A percentile compares a stretch with the other conserved stretches of the same genome.
These are phyloP conservation scores for Myxozyma neotropica DNA, from an alignment of 805 yeast species.

Conservation along the genomic window DNA sequence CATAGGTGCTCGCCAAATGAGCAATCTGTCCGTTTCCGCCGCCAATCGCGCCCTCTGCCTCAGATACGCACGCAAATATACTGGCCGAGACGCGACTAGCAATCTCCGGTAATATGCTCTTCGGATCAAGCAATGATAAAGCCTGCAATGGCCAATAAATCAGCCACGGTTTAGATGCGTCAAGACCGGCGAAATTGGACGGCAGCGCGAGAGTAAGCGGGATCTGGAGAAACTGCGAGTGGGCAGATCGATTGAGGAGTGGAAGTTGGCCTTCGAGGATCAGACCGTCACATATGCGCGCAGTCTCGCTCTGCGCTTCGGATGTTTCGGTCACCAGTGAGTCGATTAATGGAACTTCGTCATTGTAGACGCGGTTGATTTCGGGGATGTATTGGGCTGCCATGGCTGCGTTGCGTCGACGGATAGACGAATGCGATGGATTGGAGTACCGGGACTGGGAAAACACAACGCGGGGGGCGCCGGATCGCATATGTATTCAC, in stretches of 20 bases:
- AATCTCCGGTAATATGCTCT: not conserved
- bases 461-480: conserved; percentile 7
- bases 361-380: conserved; percentile 19
- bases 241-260: conserved; percentile 9
- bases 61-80: conserved; percentile 40
- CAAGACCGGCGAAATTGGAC: conserved; percentile 55
- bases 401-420: conserved; percentile 4
- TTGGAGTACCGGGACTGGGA: conserved; percentile 8
- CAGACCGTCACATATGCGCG: conserved; percentile 13
- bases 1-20: conserved; percentile 84
- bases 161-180: conserved; percentile 93
- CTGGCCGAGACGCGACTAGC: conserved; percentile 38
- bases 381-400: conserved; percentile 4
- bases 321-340: conserved; percentile 27
- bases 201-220: conserved; percentile 48
- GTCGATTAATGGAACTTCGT: conserved; percentile 8
- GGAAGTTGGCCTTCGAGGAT: conserved; percentile 16
- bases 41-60: conserved; percentile 67
- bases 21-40: conserved; percentile 85
- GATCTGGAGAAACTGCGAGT: conserved; percentile 7
- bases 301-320: conserved; percentile 21
- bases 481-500: not conserved
- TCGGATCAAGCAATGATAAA: conserved; percentile 43
- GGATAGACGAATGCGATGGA: not conserved
- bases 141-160: conserved; percentile 79